Base-by-base conservation (phyloP, 192 early-diverging fungal species). In the Backusella psychrophila region DNA sequence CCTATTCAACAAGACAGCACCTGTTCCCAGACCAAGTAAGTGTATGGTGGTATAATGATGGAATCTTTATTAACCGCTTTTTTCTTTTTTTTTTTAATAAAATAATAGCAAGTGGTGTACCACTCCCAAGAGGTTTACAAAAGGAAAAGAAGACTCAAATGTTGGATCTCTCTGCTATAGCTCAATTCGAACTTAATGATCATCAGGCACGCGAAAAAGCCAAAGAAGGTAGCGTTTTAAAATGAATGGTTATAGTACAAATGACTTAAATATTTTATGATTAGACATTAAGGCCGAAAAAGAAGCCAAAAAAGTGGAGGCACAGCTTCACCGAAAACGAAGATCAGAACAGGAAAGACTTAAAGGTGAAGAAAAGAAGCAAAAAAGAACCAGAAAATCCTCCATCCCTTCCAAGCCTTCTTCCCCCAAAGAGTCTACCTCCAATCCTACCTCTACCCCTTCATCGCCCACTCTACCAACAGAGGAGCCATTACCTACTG, bases 81-180 rank as follows among this genome's bases (percentile, higher is more conserved):
- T n/a, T 75, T 69, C 38, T 67, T 35, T 76, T 67, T 77, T n/a
- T n/a, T n/a, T n/a, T n/a, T n/a, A n/a, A 65, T 71, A 71, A 19
- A 46, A 7, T 8, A 78, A 21, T 31, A 59, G 56, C n/a, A 26
- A 59, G 23, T 12, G 56, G 9, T 59, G 56, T 2, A 6, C 56
- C 56, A 14, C 36, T 66, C 5, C 79, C 79, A 59, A 67, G 53
- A 69, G 80, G 80, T 21, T 46, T 81, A 3, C 66, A 73, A 33
- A 73, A 68, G 46, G 46, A 39, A n/a, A 49, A 66, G 4, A 72
- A 68, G 19, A 72, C 72, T 26, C 80, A 77, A 59, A 77, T 81
- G 75, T 38, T 81, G 42, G 76, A 77, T 44, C 65, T 81, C n/a
- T 66, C 46, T 29, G 68, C 76, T 46, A 68, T 75, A 34, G 63